Base-by-base conservation (phyloP, 805 yeast genomes). In the Candida multigemmis region DNA sequence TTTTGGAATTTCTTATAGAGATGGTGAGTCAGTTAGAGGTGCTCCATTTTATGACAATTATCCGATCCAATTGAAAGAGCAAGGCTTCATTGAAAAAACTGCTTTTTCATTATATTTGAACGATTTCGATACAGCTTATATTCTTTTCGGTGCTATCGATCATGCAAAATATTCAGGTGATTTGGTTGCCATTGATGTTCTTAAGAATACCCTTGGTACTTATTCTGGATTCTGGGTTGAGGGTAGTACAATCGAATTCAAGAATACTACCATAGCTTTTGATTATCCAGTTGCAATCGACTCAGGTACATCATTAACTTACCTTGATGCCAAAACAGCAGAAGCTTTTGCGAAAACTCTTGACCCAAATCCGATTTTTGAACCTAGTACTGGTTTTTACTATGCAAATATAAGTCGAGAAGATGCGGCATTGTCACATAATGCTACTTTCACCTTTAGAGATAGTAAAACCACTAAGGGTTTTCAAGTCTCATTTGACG, bases 251-350 rank as follows among this genome's bases (percentile, higher is more conserved):
- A n/a, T n/a, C n/a, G n/a, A n/a, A n/a, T n/a, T n/a, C n/a, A n/a
- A n/a, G n/a, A n/a, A n/a, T n/a, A n/a, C n/a, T n/a, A n/a, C n/a
- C n/a, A n/a, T n/a, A n/a, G n/a, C n/a, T n/a, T n/a, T n/a, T n/a
- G n/a, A n/a, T n/a, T n/a, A n/a, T n/a, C n/a, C n/a, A n/a, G 14
- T 22, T 5, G 9, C 19, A 6, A 26, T 32, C 14, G 36, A 32
- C 18, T 32, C 36, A 2, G 36, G 36, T 10, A 65, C 78, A 9
- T 70, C 80, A n/a, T 45, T 68, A 24, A 46, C 69, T 8, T 57
- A 56, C 32, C 46, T 67, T 6, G 78, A 78, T 9, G 23, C 27
- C 2, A 29, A 27, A 4, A 21, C 7, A 19, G 30, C 26, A 16
- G 15, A 17, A 6, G 11, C 12, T 3, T 5, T 31, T 14, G 30